Evolutionary conservation across 495 filamentous ascomycete species (phyloP), one percentile per base, ranked within the genome.

Genomic region (Pseudevernia furfuracea): DNA sequence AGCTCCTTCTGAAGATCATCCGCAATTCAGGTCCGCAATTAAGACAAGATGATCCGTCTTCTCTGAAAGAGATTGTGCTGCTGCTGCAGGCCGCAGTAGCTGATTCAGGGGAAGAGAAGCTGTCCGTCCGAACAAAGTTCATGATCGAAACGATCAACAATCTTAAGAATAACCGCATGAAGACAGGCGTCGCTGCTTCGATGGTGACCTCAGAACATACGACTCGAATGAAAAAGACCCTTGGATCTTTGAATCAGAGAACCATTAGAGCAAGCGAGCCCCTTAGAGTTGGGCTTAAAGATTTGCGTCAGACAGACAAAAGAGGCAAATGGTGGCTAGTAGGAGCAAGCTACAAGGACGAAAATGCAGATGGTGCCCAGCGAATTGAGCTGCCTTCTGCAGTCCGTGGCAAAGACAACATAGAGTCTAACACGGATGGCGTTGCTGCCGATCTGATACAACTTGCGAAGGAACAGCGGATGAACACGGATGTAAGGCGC

Each of bases 311-410:
- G 62, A 87, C 85, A 4, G 86, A 91, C 28, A 91, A 88, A 68
- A 90, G 89, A 74, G 94, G 94, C 4, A 97, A 96, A 78, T 97
- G 94, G 95, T 97, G 94, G 94, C 83, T 97, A 43, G 87, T 96
- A 32, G 93, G 94, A 53, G 92, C 93, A 17, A 95, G 91, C 74
- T 96, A 91, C 88, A 85, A 80, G 37, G 81, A 82, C 25, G 61
- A 58, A 30, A 12, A 41, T 36, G 15, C 37, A 63, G 49, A 41
- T 36, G 36, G 14, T 25, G 14, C 15, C 17, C 8, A 23, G 32
- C 53, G 52, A 30, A 21, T 34, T 25, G 32, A 59, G 28, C 32
- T 55, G 19, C 36, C 59, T n/a, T 14, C 52, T 39, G 28, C 41
- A 39, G 34, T 14, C 21, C 14, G 7, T 25, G 25, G 52, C 30